Percentiles rank a stretch among this genome's conserved stretches.
phyloP scores from a whole-genome alignment of 306 rosid genomes.

The Prunus mume region DNA sequence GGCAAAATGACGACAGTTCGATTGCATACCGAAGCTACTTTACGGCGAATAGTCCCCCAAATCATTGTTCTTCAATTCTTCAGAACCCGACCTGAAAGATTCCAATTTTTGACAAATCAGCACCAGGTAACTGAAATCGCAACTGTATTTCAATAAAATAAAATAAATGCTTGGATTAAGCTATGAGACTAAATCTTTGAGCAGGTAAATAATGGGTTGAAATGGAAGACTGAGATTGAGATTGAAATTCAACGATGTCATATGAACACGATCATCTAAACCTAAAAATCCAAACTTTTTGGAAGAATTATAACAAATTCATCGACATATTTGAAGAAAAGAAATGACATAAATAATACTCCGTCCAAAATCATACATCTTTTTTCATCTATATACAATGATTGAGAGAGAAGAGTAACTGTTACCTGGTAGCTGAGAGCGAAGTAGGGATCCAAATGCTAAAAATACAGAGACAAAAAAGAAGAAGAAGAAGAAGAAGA shows the following conservation, averaged over 20 bases:
- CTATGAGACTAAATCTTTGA: background rate
- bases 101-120: background rate
- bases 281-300: background rate
- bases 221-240: background rate
- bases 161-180: background rate
- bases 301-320: background rate
- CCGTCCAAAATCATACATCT: background rate
- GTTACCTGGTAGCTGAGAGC: constrained; percentile 9
- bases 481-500: background rate
- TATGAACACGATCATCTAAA: background rate
- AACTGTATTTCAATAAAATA: background rate
- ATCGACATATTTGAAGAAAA: background rate
- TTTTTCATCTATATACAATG: too few relatives aligned
- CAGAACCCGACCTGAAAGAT: constrained; percentile 14
- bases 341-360: background rate
- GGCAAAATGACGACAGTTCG: background rate
- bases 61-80: constrained; percentile 34
- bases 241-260: background rate
- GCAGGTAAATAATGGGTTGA: background rate
- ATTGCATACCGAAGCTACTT: constrained; percentile 36
- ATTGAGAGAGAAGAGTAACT: background rate
- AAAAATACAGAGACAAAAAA: background rate
- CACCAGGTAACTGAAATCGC: background rate
- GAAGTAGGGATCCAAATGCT: constrained; percentile 6
- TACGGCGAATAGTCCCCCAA: constrained; percentile 46